Percentiles rank a stretch among this genome's conserved stretches.
Evolutionary conservation across 495 filamentous ascomycete species (phyloP).

Genomic region (Penicillium cataractarum): DNA sequence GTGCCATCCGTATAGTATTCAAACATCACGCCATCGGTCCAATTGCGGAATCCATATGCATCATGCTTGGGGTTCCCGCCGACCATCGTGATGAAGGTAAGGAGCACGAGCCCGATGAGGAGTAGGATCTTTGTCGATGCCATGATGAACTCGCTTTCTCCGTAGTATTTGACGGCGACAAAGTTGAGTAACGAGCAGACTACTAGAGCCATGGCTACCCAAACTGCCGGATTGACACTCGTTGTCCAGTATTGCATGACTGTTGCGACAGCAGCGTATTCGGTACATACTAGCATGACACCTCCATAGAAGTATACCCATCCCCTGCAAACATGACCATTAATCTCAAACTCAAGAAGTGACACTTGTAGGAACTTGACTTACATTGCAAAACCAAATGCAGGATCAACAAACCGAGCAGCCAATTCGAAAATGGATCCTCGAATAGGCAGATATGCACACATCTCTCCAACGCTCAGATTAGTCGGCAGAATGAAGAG

Average conservation of each 20-base stretch:
- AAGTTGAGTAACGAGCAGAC: conserved; percentile 68
- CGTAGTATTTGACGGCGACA: conserved; percentile 69
- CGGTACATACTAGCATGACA: conserved; percentile 59
- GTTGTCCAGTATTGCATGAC: conserved; percentile 73
- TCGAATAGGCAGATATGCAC: conserved; percentile 71
- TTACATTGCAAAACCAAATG: conserved; percentile 70
- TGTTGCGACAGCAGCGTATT: conserved; percentile 68
- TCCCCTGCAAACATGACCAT: conserved; percentile 34
- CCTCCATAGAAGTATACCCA: conserved; percentile 43
- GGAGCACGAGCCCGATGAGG: conserved; percentile 68
- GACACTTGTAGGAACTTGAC: conserved; percentile 4
- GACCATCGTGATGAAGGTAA: conserved; percentile 69
- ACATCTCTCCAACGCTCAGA: conserved; percentile 61
- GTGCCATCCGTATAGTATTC: conserved; percentile 37
- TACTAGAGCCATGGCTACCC: conserved; percentile 72
- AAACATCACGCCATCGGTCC: conserved; percentile 49
- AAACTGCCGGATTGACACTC: conserved; percentile 55
- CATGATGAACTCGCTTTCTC: conserved; percentile 75
- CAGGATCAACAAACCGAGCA: conserved; percentile 67
- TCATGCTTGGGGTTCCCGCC: conserved; percentile 67
- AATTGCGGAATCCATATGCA: conserved; percentile 70
- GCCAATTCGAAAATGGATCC: conserved; percentile 75
- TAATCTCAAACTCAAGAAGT: conserved; percentile 9
- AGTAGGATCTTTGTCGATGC: conserved; percentile 75
- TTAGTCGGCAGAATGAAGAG: conserved; percentile 42